Evolutionary conservation across 768 basidiomycete species (phyloP).

Genomic region (Saitozyma sp.): DNA sequence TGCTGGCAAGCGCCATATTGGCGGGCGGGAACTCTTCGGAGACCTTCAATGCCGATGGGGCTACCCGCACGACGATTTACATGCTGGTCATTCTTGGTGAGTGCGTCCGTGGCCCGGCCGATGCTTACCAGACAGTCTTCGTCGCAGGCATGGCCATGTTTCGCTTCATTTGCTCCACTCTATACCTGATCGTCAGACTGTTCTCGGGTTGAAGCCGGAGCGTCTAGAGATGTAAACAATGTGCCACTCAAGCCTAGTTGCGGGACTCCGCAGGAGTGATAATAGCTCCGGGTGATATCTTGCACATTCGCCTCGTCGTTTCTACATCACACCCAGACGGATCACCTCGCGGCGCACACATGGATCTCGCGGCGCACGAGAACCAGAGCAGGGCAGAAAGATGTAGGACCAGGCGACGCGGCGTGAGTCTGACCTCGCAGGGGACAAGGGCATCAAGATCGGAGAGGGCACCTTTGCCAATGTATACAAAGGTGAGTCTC

Average conservation of each 20-base stretch:
- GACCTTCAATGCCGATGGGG: constrained; percentile 31
- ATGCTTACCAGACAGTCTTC: constrained; percentile 29
- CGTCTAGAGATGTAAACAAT: no score
- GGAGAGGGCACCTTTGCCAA: constrained; percentile 88
- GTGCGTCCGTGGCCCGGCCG: constrained; percentile 2
- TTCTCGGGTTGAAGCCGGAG: constrained; percentile 27
- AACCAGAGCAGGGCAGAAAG: constrained; percentile 16
- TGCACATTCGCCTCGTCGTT: no score
- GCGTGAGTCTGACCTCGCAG: constrained; percentile 16
- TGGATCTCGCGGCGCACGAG: constrained; percentile 19
- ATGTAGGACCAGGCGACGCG: constrained; percentile 6
- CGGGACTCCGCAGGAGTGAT: no score
- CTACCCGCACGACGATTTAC: constrained; percentile 40
- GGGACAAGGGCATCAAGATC: constrained; percentile 56
- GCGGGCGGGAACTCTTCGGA: constrained; percentile 31
- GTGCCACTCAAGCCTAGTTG: no score
- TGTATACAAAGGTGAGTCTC: constrained; percentile 74
- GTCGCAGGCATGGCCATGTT: constrained; percentile 53
- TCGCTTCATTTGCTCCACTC: constrained; percentile 64
- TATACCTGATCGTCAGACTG: constrained; percentile 53
- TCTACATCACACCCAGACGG: no score
- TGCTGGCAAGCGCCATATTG: constrained; percentile 50
- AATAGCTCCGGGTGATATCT: no score
- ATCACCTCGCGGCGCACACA: not conserved
- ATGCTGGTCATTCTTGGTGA: constrained; percentile 49